These are phyloP conservation scores for Apiospora marii DNA, from an alignment of 2,329 filamentous ascomycete genomes.

Conservation along the genomic window DNA sequence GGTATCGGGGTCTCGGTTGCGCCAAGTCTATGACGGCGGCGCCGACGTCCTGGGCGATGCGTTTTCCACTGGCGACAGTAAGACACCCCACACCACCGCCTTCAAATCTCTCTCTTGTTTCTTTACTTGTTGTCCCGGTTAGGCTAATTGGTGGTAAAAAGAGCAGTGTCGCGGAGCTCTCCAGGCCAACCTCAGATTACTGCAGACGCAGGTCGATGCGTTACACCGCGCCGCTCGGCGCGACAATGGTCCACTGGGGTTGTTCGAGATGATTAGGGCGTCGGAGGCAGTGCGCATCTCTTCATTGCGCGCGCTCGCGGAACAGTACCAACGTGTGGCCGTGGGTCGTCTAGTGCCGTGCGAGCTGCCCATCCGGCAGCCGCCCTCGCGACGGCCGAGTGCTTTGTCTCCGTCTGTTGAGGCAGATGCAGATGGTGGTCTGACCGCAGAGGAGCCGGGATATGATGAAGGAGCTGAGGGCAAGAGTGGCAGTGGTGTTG, in stretches of 20 bases:
- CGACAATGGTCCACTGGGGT: slow-evolving; percentile 39
- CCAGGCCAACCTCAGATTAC: slow-evolving; percentile 36
- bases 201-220: slow-evolving; percentile 40
- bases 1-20: slow-evolving; percentile 41
- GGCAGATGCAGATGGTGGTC: neutral
- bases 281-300: slow-evolving; percentile 45
- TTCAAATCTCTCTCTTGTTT: neutral
- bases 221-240: slow-evolving; percentile 36
- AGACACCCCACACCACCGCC: slow-evolving; percentile 22
- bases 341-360: slow-evolving; percentile 41
- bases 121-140: no score
- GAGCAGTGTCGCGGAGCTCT: slow-evolving; percentile 43
- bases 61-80: slow-evolving; percentile 47
- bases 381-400: neutral
- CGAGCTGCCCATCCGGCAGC: slow-evolving; percentile 24
- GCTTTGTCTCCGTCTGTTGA: neutral
- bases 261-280: slow-evolving; percentile 43
- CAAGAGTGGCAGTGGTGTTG: neutral
- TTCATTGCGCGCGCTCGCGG: slow-evolving; percentile 43
- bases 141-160: slow-evolving; percentile 23
- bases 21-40: slow-evolving; percentile 44
- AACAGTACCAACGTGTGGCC: slow-evolving; percentile 47
- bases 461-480: neutral
- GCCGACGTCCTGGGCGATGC: slow-evolving; percentile 45
- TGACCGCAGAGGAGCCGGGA: neutral